Evolutionary conservation across 1,139 yeast species (phyloP).

Genomic region (Pneumocystis oryctolagi): DNA sequence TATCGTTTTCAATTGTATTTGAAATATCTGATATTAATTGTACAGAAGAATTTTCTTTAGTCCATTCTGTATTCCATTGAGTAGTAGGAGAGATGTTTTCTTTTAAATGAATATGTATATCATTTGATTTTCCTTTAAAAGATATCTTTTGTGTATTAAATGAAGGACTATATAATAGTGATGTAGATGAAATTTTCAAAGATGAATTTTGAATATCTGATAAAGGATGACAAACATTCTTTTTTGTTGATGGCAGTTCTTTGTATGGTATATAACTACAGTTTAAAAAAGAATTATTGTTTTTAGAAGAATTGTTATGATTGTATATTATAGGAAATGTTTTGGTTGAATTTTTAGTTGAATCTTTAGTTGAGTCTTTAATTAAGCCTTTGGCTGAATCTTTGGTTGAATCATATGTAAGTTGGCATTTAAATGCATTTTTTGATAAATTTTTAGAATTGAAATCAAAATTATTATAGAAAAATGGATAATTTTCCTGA

Average conservation of each 20-base stretch:
- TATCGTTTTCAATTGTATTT: background rate
- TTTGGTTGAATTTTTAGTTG: background rate
- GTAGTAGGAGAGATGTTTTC: background rate
- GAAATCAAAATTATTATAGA: background rate
- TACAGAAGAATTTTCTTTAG: background rate
- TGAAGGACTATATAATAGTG: background rate
- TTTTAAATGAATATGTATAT: background rate
- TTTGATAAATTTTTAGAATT: background rate
- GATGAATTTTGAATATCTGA: background rate
- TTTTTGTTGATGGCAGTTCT: background rate
- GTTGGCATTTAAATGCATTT: background rate
- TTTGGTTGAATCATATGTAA: background rate
- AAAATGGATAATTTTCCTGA: background rate
- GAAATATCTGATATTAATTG: background rate
- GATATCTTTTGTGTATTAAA: background rate
- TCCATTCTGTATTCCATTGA: background rate
- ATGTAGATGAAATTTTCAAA: background rate
- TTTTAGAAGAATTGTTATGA: background rate
- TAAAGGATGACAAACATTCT: background rate
- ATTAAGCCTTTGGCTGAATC: background rate
- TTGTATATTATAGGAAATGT: background rate
- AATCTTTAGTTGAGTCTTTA: too few relatives aligned
- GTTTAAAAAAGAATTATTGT: background rate
- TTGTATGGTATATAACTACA: background rate
- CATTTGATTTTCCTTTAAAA: background rate